These are phyloP conservation scores for Leucoagaricus sp. DNA, from an alignment of 1,284 basidiomycete genomes.

Conservation along the genomic window DNA sequence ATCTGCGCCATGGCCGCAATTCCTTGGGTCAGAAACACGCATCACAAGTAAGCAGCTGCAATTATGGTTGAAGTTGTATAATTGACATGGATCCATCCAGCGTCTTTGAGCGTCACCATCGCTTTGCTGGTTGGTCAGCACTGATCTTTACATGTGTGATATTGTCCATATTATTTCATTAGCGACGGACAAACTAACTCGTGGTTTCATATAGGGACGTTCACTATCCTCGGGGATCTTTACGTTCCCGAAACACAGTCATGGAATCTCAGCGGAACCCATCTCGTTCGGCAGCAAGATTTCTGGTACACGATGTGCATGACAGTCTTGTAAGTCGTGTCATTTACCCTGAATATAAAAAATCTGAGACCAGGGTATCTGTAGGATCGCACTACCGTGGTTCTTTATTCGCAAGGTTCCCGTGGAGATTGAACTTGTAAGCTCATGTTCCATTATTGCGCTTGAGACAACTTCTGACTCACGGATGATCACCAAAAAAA, in stretches of 20 bases:
- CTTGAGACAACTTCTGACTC: conserved; percentile 9
- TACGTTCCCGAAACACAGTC: conserved; percentile 52
- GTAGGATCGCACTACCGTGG: conserved; percentile 71
- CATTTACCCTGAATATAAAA: conserved; percentile 1
- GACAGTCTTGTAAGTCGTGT: conserved; percentile 61
- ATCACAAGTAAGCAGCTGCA: conserved; percentile 63
- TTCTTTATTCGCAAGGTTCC: conserved; percentile 67
- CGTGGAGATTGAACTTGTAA: conserved; percentile 72
- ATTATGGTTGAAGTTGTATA: background rate
- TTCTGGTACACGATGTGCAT: conserved; percentile 76
- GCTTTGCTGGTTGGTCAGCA: conserved; percentile 74
- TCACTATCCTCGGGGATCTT: conserved; percentile 64
- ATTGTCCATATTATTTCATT: background rate
- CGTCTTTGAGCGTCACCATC: conserved; percentile 74
- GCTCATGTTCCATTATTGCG: conserved; percentile 25
- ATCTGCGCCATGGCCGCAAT: conserved; percentile 61
- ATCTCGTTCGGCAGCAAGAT: conserved; percentile 66
- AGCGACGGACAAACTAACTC: background rate
- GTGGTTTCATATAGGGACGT: conserved; percentile 44
- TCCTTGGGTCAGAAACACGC: conserved; percentile 73
- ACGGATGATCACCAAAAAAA: conserved; percentile 24
- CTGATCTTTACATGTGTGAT: conserved; percentile 58
- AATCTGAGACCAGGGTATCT: conserved; percentile 20
- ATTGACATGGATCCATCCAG: conserved; percentile 34
- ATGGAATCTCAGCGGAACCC: conserved; percentile 56